These are phyloP conservation scores for Cyamopsis tetragonoloba DNA, from an alignment of 306 rosid species.

Conservation along the genomic window DNA sequence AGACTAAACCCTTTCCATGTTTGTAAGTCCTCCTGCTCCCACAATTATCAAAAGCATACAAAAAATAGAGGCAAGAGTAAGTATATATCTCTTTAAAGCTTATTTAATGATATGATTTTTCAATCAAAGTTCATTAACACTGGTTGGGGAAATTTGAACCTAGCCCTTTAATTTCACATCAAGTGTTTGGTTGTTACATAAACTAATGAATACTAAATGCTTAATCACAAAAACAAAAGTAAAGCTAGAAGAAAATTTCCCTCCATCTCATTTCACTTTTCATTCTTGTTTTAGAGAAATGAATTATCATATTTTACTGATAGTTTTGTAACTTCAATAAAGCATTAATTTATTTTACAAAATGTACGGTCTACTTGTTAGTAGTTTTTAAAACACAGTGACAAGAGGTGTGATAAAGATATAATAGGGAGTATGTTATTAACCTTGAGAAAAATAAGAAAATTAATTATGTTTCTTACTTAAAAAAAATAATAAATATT, in stretches of 20 bases:
- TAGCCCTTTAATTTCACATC: not conserved
- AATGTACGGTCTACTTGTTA: too few relatives aligned
- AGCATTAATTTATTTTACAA: too few relatives aligned
- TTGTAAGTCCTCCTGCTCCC: constrained; percentile 65
- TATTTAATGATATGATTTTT: not conserved
- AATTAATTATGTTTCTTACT: too few relatives aligned
- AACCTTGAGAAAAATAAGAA: too few relatives aligned
- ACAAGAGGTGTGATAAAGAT: too few relatives aligned
- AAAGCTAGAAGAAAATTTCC: not conserved
- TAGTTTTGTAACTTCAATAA: too few relatives aligned
- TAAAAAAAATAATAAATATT: too few relatives aligned
- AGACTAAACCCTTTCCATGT: constrained; percentile 38
- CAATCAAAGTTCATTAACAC: not conserved
- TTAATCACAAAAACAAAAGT: not conserved
- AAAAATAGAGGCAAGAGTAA: constrained; percentile 5
- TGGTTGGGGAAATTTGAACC: not conserved
- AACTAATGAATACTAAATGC: not conserved
- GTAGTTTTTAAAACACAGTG: too few relatives aligned
- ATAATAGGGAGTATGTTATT: too few relatives aligned
- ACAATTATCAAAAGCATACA: constrained; percentile 20
- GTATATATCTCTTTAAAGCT: not conserved
- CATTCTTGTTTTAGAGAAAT: too few relatives aligned
- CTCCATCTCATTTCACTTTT: too few relatives aligned
- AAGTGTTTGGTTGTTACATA: not conserved
- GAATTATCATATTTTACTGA: too few relatives aligned